Base-by-base conservation (phyloP, 1,139 yeast genomes). In the Kodamaea derodonti region DNA sequence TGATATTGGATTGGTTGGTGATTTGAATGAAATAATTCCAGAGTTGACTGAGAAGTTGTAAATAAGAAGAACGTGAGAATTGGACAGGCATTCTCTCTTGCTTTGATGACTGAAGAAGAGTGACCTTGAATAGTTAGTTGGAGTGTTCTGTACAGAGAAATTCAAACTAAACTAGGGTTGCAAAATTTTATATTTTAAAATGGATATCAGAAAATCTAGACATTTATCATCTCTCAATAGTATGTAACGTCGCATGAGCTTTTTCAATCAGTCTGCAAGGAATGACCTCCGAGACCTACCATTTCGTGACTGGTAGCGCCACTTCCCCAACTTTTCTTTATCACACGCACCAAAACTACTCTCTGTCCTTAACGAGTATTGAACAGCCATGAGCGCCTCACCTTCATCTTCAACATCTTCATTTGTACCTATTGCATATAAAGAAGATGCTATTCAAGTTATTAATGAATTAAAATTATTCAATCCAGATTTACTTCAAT, bases 1-100 rank as follows among this genome's bases (percentile, higher is more conserved):
- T 14, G 97, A 92, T 61, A 67, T 83, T 41, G 95, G 96, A 5
- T 67, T 92, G 38, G 95, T 86, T 30, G 97, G 92, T 14, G 98
- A 92, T 52, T 66, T 90, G 49, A 85, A 81, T 49, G 85, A 84
- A 46, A 77, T 83, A 27, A 78, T 90, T 33, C 97, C 97, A 13
- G 95, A 90, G 62, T 70, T 92, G 48, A 84, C 95, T 31, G 72
- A 76, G 45, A 87, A 87, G 62, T 60, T 87, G 45, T 72, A 33
- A 29, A n/a, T n/a, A n/a, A n/a, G n/a, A n/a, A n/a, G n/a, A n/a
- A n/a, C n/a, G n/a, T n/a, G n/a, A n/a, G n/a, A n/a, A n/a, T n/a
- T n/a, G n/a, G n/a, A n/a, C n/a, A n/a, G n/a, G n/a, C n/a, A n/a
- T n/a, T n/a, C n/a, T n/a, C n/a, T n/a, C n/a, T n/a, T n/a, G n/a